A percentile compares a stretch with the other conserved stretches of the same genome.
phyloP scores from a whole-genome alignment of 176 grass and related monocot species.

The Microstegium vimineum region DNA sequence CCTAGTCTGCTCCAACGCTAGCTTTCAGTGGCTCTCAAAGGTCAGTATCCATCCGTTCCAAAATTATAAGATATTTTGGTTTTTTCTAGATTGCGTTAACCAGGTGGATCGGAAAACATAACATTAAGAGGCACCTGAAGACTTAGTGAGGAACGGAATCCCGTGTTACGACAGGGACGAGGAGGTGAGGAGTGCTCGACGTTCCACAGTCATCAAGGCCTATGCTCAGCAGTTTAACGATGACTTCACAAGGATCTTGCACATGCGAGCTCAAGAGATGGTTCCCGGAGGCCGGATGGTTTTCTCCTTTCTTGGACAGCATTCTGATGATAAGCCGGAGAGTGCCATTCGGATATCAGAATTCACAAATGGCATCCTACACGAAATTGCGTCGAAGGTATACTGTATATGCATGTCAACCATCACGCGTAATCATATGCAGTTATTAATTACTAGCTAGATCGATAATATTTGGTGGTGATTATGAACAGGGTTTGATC shows the following conservation, averaged over 20 bases:
- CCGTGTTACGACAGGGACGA: neutral
- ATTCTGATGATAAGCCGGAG: neutral
- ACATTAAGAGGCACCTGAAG: neutral
- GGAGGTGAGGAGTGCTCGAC: neutral
- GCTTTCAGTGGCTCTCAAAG: slow-evolving; percentile 29
- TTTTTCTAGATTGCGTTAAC: too few relatives aligned
- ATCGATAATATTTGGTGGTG: neutral
- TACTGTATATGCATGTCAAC: neutral
- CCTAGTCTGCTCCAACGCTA: neutral
- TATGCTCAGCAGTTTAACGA: neutral
- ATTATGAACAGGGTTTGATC: neutral
- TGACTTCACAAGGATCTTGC: neutral
- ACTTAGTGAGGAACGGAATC: neutral
- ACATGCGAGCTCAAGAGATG: neutral
- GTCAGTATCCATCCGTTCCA: neutral
- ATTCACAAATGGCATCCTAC: neutral
- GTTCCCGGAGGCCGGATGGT: neutral
- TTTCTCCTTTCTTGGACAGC: neutral
- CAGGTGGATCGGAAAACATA: neutral
- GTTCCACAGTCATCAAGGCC: neutral
- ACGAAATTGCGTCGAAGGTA: neutral
- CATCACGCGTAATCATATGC: too few relatives aligned
- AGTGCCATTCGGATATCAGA: neutral
- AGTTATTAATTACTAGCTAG: neutral
- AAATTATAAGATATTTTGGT: too few relatives aligned